Percentiles rank a stretch among this genome's conserved stretches.
These are phyloP conservation scores for Aspergillus asperescens DNA, from an alignment of 495 filamentous ascomycete species.

Conservation along the genomic window DNA sequence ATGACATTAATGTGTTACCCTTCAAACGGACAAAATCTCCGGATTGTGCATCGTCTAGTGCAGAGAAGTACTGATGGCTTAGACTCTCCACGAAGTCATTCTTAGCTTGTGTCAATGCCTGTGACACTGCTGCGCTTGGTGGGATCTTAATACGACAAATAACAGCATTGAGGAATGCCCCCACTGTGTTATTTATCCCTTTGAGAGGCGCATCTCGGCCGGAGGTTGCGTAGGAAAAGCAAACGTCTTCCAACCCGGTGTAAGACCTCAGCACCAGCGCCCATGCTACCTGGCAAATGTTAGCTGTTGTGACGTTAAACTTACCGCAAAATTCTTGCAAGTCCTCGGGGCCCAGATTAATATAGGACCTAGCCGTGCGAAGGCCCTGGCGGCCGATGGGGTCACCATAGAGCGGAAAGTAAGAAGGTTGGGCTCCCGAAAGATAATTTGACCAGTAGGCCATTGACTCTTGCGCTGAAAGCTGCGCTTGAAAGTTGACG, in stretches of 20 bases:
- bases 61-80: conserved; percentile 2
- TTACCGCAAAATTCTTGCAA: conserved; percentile 14
- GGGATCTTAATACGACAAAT: conserved; percentile 4
- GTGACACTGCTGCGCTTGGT: neutral
- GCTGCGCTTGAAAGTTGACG: conserved; percentile 6
- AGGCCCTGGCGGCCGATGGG: neutral
- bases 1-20: conserved; percentile 12
- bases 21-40: conserved; percentile 9
- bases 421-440: conserved; percentile 6
- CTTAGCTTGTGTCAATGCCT: conserved; percentile 1
- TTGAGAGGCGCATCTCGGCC: conserved; percentile 4
- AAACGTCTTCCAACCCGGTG: conserved; percentile 38
- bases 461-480: neutral
- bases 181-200: conserved; percentile 10
- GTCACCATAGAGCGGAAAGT: conserved; percentile 1
- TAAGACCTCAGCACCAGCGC: conserved; percentile 38
- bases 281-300: conserved; percentile 33
- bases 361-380: neutral
- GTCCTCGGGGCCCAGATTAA: neutral
- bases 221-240: conserved; percentile 35
- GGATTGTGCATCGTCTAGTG: neutral
- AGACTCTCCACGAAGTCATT: conserved; percentile 8
- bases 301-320: conserved; percentile 11
- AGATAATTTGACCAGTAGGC: conserved; percentile 9
- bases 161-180: conserved; percentile 7